A percentile compares a stretch with the other conserved stretches of the same genome.
Conservation (phyloP, 176 grass and related monocot species). For the Lolium perenne region DNA sequence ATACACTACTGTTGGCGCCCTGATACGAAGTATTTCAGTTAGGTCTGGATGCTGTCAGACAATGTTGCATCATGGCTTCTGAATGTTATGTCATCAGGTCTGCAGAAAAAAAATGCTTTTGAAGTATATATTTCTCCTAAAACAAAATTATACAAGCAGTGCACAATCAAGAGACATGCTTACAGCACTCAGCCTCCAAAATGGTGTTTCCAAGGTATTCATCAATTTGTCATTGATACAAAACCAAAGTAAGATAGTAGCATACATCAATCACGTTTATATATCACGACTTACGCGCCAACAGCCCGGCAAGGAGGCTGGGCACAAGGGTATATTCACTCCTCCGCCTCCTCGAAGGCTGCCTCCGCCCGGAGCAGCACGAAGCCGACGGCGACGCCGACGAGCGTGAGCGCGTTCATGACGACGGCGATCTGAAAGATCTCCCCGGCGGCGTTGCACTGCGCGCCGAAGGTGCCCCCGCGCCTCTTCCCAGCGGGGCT, state of each 20-base stretch:
- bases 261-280: conserved; percentile 52
- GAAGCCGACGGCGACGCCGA: conserved; percentile 92
- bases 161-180: neutral
- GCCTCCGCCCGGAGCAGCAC: conserved; percentile 86
- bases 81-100: too few relatives aligned
- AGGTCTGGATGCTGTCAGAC: too few relatives aligned
- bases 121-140: too few relatives aligned
- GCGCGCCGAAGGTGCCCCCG: conserved; percentile 58
- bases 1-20: neutral
- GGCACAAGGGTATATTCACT: conserved; percentile 2
- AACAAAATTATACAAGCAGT: neutral
- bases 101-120: too few relatives aligned
- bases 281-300: conserved; percentile 38
- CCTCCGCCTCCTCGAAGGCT: conserved; percentile 74
- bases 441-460: conserved; percentile 70
- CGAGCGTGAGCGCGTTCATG: conserved; percentile 82
- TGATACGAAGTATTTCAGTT: too few relatives aligned
- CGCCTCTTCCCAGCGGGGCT: conserved; percentile 50
- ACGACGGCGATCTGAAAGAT: conserved; percentile 83
- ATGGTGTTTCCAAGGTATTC: conserved; percentile 41
- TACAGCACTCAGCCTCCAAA: conserved; percentile 17
- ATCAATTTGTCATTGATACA: conserved; percentile 50
- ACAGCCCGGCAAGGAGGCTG: neutral
- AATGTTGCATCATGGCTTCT: too few relatives aligned
- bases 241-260: conserved; percentile 35